Base-by-base conservation (phyloP, 805 yeast species). In the Monosporozyma yasuniensis region DNA sequence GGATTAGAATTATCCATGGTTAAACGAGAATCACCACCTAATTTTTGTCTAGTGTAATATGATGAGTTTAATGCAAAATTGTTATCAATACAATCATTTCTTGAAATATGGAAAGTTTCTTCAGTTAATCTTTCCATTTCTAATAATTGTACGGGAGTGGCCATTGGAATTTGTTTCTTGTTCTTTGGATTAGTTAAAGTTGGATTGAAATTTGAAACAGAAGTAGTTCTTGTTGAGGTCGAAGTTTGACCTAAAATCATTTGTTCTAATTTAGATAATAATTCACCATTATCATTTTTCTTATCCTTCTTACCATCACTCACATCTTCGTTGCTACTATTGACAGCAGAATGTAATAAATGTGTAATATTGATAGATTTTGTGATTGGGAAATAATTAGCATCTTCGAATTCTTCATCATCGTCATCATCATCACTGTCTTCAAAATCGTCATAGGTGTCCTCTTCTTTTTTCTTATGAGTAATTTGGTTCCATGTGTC, bases 141-240 rank as follows among this genome's bases (percentile, higher is more conserved):
- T 7, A 83, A 69, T 50, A 88, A 66, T 64, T 90, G 96, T 3
- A 87, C 78, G 1, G 95, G 88, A 2, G 90, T 78, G 14, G 89
- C 83, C 49, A 80, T 68, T 2, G 87, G 83, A 2, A 83, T 56
- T 51, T 56, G 27, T 41, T 61, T 51, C 49, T 64, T 55, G 32
- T 60, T 56, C 16, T 56, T 59, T 30, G 37, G 52, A 14, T 56
- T 52, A 19, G 44, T 56, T 21, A 58, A 46, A 4, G 54, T 52
- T 10, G 53, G 53, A 32, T 48, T 49, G 16, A 46, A 50, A 21
- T 39, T 39, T 25, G 56, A 48, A 10, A 47, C 22, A 9, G 63
- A 58, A n/a, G 44, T 49, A 3, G 58, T 46, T 35, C 58, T 52
- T 12, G 56, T 47, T 1, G 32, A 16, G 10, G 25, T 37, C 2